Base-by-base conservation (phyloP, 371 early-diverging fungal species). In the Mortierella sp. region DNA sequence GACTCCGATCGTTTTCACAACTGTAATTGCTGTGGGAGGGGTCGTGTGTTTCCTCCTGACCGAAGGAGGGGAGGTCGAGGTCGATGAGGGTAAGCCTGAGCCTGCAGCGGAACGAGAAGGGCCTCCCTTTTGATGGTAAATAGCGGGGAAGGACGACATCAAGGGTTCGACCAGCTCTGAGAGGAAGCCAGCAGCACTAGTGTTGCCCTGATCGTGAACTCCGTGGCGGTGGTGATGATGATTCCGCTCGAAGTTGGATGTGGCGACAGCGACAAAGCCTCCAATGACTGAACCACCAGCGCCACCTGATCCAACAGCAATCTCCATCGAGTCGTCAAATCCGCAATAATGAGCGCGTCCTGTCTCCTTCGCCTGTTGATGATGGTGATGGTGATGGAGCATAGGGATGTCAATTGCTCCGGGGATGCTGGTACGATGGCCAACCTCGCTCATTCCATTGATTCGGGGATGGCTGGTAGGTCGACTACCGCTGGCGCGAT, bases 1-100 rank as follows among this genome's bases (percentile, higher is more conserved):
- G 37, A 78, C 79, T 5, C 73, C 81, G 8, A 83, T 73, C 44
- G 69, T 77, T 53, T 73, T 76, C 14, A 74, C 43, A 14, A 64
- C 53, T 13, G 48, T 72, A 21, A 64, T 40, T 21, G 64, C 37
- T 8, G 64, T 64, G 9, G 40, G 37, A 40, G 40, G 21, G 8
- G 64, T 21, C 8, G 57, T 21, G 0, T 64, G 71, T 34, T 75
- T 81, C 24, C 61, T 76, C 31, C 54, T 71, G 19, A 55, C 19
- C 31, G 59, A 34, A 13, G 21, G 53, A 31, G 59, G 59, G 26
- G 57, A 26, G 57, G 28, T 57, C 31, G 26, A 13, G 16, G 64
- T 37, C 53, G 53, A 53, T 21, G 53, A 53, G 24, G 53, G 53
- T 24, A 21, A 53, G 9, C 5, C 6, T 28, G 57, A 57, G 13